Conservation (phyloP, 352 stramenopile genomes). For the Phytophthora niederhauseri region DNA sequence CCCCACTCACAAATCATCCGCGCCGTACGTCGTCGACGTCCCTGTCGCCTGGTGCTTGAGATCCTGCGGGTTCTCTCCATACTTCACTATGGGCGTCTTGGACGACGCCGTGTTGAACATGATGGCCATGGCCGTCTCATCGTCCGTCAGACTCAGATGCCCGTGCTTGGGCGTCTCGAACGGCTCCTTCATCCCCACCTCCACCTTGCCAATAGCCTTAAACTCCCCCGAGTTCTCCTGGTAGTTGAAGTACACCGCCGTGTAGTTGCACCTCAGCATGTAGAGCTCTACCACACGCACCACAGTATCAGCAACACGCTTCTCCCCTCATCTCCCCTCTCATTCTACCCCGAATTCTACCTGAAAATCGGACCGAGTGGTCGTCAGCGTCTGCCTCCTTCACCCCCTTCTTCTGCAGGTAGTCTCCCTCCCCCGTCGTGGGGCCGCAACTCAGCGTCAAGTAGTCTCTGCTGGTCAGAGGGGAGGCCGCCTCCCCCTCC, state of each 20-base stretch:
- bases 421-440: slow-evolving; percentile 52
- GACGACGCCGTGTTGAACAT: slow-evolving; percentile 77
- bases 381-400: slow-evolving; percentile 32
- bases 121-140: slow-evolving; percentile 59
- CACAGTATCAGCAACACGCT: neutral
- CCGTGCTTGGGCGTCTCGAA: slow-evolving; percentile 72
- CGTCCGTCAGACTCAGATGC: slow-evolving; percentile 65
- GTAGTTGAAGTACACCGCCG: slow-evolving; percentile 61
- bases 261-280: slow-evolving; percentile 80
- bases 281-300: slow-evolving; percentile 37
- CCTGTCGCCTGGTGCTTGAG: slow-evolving; percentile 37
- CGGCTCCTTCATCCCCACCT: slow-evolving; percentile 54
- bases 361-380: slow-evolving; percentile 62
- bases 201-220: slow-evolving; percentile 38
- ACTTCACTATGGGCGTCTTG: slow-evolving; percentile 49
- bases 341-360: slow-evolving; percentile 8
- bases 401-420: slow-evolving; percentile 44
- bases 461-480: slow-evolving; percentile 47
- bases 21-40: slow-evolving; percentile 58
- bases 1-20: slow-evolving; percentile 55
- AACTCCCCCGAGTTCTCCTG: slow-evolving; percentile 23
- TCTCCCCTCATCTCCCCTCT: neutral
- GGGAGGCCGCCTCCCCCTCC: slow-evolving; percentile 9
- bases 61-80: slow-evolving; percentile 34
- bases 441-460: slow-evolving; percentile 74